These are phyloP conservation scores for Colletotrichum acutatum DNA, from an alignment of 2,329 filamentous ascomycete genomes.

Conservation along the genomic window DNA sequence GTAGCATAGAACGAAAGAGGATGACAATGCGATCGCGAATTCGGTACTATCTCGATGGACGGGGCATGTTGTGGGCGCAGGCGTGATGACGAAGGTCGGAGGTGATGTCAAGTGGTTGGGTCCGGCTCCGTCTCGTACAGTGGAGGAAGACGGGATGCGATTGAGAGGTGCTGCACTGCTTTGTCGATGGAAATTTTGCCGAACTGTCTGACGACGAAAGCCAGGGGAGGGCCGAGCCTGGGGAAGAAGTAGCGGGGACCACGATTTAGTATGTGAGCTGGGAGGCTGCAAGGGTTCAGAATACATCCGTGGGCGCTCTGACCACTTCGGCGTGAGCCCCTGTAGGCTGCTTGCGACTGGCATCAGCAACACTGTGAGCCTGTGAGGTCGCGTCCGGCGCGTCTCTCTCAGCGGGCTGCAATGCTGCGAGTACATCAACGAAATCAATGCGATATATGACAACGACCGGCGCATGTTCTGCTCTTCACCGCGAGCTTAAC, in stretches of 20 bases:
- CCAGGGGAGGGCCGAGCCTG: constrained; percentile 36
- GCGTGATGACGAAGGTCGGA: constrained; percentile 51
- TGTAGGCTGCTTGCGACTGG: constrained; percentile 17
- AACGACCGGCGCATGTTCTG: neutral
- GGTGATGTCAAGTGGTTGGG: constrained; percentile 37
- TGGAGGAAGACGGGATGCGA: constrained; percentile 33
- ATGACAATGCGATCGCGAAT: constrained; percentile 54
- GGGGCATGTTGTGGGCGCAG: constrained; percentile 51
- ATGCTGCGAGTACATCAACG: constrained; percentile 17
- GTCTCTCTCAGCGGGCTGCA: constrained; percentile 17
- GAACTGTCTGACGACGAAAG: constrained; percentile 40
- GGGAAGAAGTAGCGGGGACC: constrained; percentile 41
- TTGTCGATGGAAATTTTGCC: constrained; percentile 48
- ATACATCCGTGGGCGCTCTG: neutral
- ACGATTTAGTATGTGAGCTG: neutral
- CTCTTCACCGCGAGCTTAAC: neutral
- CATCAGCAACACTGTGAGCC: constrained; percentile 24
- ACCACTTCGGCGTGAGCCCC: constrained; percentile 18
- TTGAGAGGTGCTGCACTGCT: constrained; percentile 33
- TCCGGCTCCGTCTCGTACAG: constrained; percentile 34
- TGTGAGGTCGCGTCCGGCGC: constrained; percentile 36
- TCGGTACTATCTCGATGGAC: constrained; percentile 55
- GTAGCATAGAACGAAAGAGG: constrained; percentile 52
- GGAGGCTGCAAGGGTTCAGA: neutral
- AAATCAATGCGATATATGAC: constrained; percentile 1